Evolutionary conservation across 305 asterid species (phyloP).

Genomic region (Rubia peregrina): DNA sequence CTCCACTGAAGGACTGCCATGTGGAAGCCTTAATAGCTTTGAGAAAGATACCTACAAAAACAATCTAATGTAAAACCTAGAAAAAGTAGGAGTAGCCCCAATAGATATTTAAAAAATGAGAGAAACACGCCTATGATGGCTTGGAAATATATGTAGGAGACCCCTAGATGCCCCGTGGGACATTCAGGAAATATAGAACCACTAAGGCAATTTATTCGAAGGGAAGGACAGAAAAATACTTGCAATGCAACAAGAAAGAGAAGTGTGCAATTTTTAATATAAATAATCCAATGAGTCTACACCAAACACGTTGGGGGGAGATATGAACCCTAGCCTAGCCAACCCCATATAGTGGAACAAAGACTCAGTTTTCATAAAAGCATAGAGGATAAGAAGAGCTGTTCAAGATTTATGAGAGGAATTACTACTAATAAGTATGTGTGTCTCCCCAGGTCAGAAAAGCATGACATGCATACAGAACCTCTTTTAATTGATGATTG

Average conservation of each 20-base stretch:
- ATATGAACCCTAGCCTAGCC: background rate
- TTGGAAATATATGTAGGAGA: background rate
- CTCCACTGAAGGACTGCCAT: constrained; percentile 38
- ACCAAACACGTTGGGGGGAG: background rate
- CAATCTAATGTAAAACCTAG: background rate
- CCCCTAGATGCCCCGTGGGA: background rate
- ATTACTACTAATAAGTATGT: background rate
- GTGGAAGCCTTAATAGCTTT: constrained; percentile 73
- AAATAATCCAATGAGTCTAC: background rate
- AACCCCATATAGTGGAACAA: background rate
- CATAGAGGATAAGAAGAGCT: background rate
- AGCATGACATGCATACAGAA: background rate
- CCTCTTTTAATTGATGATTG: background rate
- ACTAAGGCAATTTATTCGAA: background rate
- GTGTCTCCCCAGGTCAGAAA: background rate
- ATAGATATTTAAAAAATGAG: background rate
- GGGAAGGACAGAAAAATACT: background rate
- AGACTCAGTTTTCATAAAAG: background rate
- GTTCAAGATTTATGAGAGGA: constrained; percentile 2
- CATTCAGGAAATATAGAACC: background rate
- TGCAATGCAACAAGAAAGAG: background rate
- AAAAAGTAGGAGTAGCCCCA: background rate
- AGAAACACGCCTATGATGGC: background rate
- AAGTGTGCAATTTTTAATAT: background rate
- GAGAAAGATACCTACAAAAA: constrained; percentile 64